A percentile compares a stretch with the other conserved stretches of the same genome.
These are phyloP conservation scores for Guadua angustifolia DNA, from an alignment of 176 grass and related monocot genomes.

Conservation along the genomic window DNA sequence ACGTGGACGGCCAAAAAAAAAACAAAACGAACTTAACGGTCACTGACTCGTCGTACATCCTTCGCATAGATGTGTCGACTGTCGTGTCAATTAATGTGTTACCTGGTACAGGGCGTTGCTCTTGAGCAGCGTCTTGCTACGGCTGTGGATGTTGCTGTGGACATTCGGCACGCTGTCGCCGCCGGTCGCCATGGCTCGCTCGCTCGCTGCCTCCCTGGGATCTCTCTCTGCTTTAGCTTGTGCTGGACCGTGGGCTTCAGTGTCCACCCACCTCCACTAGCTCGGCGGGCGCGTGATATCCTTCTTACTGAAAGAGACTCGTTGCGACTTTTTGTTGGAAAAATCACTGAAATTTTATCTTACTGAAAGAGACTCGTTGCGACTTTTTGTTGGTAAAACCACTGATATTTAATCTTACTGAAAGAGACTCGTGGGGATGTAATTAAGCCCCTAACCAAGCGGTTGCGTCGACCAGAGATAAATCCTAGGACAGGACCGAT, in stretches of 20 bases:
- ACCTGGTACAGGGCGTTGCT: not conserved
- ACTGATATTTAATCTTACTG: too few species aligned
- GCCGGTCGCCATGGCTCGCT: conserved; percentile 39
- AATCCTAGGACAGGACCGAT: too few species aligned
- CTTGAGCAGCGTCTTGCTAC: conserved; percentile 76
- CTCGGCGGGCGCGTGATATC: not conserved
- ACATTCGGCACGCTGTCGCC: conserved; percentile 8
- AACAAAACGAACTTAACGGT: not conserved
- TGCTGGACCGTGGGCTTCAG: not conserved
- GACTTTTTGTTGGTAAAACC: too few species aligned
- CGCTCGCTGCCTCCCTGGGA: not conserved
- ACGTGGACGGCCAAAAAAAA: not conserved
- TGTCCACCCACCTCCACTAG: not conserved
- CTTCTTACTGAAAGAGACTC: not conserved
- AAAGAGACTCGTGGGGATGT: too few species aligned
- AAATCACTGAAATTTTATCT: too few species aligned
- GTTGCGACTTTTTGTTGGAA: too few species aligned
- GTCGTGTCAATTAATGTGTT: too few species aligned
- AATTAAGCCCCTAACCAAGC: too few species aligned
- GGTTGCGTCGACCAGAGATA: too few species aligned
- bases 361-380: too few species aligned
- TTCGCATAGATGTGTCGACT: too few species aligned
- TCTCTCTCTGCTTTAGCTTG: not conserved
- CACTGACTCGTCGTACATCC: not conserved
- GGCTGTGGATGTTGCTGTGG: conserved; percentile 37